Evolutionary conservation across 768 basidiomycete species (phyloP).

Genomic region (Pleurotus djamor): DNA sequence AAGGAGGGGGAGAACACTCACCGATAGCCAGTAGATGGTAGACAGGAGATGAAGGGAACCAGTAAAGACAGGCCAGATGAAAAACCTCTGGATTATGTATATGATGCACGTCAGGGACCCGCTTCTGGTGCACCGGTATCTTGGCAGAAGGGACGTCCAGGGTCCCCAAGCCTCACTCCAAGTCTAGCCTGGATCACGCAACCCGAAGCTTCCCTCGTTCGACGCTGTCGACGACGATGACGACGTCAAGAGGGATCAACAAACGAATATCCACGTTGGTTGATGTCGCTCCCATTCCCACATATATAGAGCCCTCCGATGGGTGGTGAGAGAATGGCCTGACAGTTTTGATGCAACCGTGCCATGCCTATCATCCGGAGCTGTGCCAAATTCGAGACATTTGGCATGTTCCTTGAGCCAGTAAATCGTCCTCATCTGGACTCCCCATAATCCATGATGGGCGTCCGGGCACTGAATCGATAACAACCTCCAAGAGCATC

Average conservation of each 20-base stretch:
- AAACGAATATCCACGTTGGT: no score
- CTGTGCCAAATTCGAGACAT: background rate
- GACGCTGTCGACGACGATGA: no score
- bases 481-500: no score
- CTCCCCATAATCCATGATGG: no score
- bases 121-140: background rate
- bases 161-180: background rate
- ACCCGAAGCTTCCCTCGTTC: no score
- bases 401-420: background rate
- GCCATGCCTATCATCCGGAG: background rate
- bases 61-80: background rate
- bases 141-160: background rate
- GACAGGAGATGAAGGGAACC: background rate
- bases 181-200: background rate
- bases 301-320: no score
- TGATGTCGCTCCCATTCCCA: no score
- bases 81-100: background rate
- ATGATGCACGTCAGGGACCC: background rate
- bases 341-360: no score
- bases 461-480: background rate
- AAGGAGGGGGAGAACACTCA: background rate
- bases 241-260: no score
- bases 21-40: background rate
- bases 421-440: no score
- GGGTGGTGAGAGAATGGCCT: no score